These are phyloP conservation scores for Auricularia auricula-judae DNA, from an alignment of 768 basidiomycete species.

Conservation along the genomic window DNA sequence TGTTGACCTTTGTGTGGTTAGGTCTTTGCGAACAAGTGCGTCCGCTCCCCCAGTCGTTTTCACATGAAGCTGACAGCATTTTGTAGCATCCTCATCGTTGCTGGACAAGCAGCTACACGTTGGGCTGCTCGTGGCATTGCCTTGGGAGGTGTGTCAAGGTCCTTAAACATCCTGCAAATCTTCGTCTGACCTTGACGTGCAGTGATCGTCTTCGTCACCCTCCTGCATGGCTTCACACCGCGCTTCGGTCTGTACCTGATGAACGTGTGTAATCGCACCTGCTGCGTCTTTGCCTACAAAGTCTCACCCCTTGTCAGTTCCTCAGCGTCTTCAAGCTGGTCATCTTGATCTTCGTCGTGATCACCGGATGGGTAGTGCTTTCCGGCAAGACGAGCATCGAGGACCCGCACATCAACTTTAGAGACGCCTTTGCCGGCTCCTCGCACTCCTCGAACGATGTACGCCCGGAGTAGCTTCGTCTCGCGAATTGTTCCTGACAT, in stretches of 20 bases:
- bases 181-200: background rate
- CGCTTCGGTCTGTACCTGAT: slow-evolving; percentile 38
- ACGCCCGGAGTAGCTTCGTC: background rate
- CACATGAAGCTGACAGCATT: slow-evolving; percentile 8
- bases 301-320: slow-evolving; percentile 18
- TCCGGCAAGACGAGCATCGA: slow-evolving; percentile 44
- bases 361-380: slow-evolving; percentile 52
- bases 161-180: background rate
- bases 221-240: slow-evolving; percentile 43
- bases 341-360: slow-evolving; percentile 42
- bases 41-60: background rate
- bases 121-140: slow-evolving; percentile 53
- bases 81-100: slow-evolving; percentile 37
- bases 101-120: slow-evolving; percentile 24
- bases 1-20: slow-evolving; percentile 11
- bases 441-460: slow-evolving; percentile 41
- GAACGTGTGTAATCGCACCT: slow-evolving; percentile 29
- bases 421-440: slow-evolving; percentile 44
- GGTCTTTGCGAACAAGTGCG: slow-evolving; percentile 22
- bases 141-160: slow-evolving; percentile 31
- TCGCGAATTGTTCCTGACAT: background rate
- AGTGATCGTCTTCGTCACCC: slow-evolving; percentile 41
- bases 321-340: slow-evolving; percentile 43
- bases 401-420: slow-evolving; percentile 49
- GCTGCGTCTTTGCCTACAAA: too few species aligned